These are phyloP conservation scores for Monascus purpureus DNA, from an alignment of 495 filamentous ascomycete genomes.

Conservation along the genomic window DNA sequence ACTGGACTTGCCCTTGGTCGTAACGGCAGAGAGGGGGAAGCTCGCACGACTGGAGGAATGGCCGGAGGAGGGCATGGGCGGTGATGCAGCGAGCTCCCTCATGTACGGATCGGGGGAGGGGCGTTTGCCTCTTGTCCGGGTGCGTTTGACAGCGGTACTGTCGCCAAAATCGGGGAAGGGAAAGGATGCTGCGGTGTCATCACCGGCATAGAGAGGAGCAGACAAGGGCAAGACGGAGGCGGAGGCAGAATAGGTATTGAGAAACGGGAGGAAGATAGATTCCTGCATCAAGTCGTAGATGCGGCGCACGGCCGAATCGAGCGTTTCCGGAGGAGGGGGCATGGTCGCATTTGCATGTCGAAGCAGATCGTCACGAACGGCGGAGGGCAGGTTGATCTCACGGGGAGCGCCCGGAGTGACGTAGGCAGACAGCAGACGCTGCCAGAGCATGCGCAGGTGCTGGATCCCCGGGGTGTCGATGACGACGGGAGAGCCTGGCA, in stretches of 20 bases:
- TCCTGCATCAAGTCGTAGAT: conserved; percentile 96
- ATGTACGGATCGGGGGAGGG: conserved; percentile 31
- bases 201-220: conserved; percentile 16
- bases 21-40: conserved; percentile 19
- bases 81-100: conserved; percentile 23
- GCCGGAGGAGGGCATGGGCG: conserved; percentile 9
- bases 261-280: conserved; percentile 49
- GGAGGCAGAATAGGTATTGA: conserved; percentile 10
- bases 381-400: conserved; percentile 84
- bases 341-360: conserved; percentile 41
- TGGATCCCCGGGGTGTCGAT: conserved; percentile 44
- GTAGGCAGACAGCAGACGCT: conserved; percentile 40
- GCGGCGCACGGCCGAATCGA: conserved; percentile 82
- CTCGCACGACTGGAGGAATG: conserved; percentile 17
- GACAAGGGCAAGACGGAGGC: conserved; percentile 10
- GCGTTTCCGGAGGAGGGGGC: conserved; percentile 61
- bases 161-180: conserved; percentile 15
- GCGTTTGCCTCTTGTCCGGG: conserved; percentile 23
- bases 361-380: conserved; percentile 71
- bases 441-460: conserved; percentile 62
- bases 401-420: conserved; percentile 55
- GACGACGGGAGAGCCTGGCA: conserved; percentile 24
- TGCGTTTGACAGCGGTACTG: conserved; percentile 14
- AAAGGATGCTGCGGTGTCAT: conserved; percentile 22
- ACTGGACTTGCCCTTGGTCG: conserved; percentile 18